Evolutionary conservation across 352 stramenopile genomes (phyloP).

Genomic region (Phytophthora pseudosyringae): DNA sequence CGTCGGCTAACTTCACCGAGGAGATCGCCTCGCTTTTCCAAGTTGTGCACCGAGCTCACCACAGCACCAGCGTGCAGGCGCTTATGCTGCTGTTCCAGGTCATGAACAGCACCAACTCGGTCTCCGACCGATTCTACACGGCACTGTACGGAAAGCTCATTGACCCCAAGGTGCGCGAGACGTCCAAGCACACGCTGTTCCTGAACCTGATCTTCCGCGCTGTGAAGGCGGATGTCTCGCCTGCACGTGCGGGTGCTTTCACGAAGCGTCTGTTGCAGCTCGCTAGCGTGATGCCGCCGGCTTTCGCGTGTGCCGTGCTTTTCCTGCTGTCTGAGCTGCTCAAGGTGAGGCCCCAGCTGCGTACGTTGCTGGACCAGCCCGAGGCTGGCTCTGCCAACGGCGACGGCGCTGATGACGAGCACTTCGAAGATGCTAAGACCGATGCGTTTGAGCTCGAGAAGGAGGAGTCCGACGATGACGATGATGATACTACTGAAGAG

Average conservation of each 20-base stretch:
- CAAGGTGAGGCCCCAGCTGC: constrained; percentile 80
- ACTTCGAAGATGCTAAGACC: constrained; percentile 60
- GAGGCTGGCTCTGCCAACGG: constrained; percentile 34
- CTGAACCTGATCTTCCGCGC: constrained; percentile 98
- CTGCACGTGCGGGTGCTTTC: constrained; percentile 89
- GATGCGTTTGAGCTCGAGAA: constrained; percentile 50
- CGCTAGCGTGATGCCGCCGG: constrained; percentile 77
- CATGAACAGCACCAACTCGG: constrained; percentile 84
- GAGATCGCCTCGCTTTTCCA: constrained; percentile 86
- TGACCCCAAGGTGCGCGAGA: constrained; percentile 90
- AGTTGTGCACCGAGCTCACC: constrained; percentile 86
- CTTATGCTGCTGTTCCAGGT: constrained; percentile 96
- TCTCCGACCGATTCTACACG: constrained; percentile 97
- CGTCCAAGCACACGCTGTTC: constrained; percentile 96
- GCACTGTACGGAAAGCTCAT: constrained; percentile 96
- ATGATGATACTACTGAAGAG: constrained; percentile 41
- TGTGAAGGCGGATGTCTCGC: constrained; percentile 94
- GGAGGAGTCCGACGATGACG: constrained; percentile 47
- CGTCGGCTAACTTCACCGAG: constrained; percentile 69
- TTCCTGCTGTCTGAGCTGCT: constrained; percentile 97
- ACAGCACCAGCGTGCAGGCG: constrained; percentile 96
- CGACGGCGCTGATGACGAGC: constrained; percentile 49
- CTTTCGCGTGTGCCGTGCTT: constrained; percentile 93
- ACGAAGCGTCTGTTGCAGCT: constrained; percentile 95
- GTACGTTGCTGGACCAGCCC: constrained; percentile 74